Base-by-base conservation (phyloP, 805 yeast genomes). In the Candida xiaguanensis region DNA sequence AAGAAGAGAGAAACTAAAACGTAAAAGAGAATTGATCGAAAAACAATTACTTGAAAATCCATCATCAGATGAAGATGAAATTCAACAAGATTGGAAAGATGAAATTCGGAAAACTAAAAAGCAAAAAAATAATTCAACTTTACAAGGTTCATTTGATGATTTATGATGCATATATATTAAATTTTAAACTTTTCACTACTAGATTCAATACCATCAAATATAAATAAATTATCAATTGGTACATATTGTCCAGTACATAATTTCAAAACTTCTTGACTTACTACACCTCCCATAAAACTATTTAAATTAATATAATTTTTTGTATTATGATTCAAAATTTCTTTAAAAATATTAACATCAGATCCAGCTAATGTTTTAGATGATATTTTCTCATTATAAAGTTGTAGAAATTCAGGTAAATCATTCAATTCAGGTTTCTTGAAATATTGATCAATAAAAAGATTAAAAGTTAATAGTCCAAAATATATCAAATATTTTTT, bases 11-110 rank as follows among this genome's bases (percentile, higher is more conserved):
- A 85, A 84, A 60, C 67, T 79, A 56, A 78, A 78, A 52, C 69
- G 82, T 37, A 76, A 80, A 48, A 67, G 81, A 45, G 85, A 80
- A 34, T 88, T 85, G 1, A 72, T 82, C n/a, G 85, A 81, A 42
- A 74, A 71, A 42, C 66, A 69, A 43, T 49, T 75, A 12, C 53
- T 60, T 55, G 72, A 67, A 39, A 76, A 70, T 24, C 63, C 70
- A 13, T 68, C 72, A 8, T 67, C 59, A 4, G 70, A 63, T 18
- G 73, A 70, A 11, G 73, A 69, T 12, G 82, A 74, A 36, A 61
- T 63, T 2, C 75, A 71, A 38, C 74, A 67, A 30, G 98, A 93
- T 61, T 93, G 98, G 99, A 93, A 93, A 61, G 90, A 84, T 22
- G 52, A 82, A 17, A 83, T 91, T 1, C 65, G 77, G 45, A 74